These are phyloP conservation scores for Epichloe amarillans DNA, from an alignment of 2,329 filamentous ascomycete genomes.

Conservation along the genomic window DNA sequence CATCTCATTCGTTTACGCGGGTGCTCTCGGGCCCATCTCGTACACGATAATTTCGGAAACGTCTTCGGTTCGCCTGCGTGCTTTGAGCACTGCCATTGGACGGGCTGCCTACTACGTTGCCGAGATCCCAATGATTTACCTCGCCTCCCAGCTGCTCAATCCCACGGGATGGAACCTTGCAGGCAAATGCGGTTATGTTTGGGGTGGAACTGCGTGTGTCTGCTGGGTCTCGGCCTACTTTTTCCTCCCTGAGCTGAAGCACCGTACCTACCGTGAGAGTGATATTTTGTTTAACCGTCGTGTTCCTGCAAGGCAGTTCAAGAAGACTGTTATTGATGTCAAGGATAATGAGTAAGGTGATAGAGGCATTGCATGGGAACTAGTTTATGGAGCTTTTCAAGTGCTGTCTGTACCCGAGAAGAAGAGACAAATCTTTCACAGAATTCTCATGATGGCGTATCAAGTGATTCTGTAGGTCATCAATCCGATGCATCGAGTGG, in stretches of 20 bases:
- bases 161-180: slow-evolving; percentile 23
- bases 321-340: slow-evolving; percentile 2
- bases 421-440: no score
- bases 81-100: slow-evolving; percentile 24
- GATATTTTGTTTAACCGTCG: slow-evolving; percentile 24
- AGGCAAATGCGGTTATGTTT: slow-evolving; percentile 34
- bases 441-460: no score
- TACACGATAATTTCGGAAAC: slow-evolving; percentile 29
- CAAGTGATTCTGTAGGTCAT: no score
- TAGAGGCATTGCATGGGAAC: neutral
- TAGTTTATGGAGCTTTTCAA: no score
- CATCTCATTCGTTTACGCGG: slow-evolving; percentile 26
- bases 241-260: slow-evolving; percentile 40
- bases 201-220: slow-evolving; percentile 26
- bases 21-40: slow-evolving; percentile 24
- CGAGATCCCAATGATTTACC: slow-evolving; percentile 27
- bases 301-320: slow-evolving; percentile 16
- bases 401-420: no score
- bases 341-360: slow-evolving; percentile 3
- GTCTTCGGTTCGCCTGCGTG: slow-evolving; percentile 28
- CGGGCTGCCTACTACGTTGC: slow-evolving; percentile 28
- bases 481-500: no score
- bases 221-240: slow-evolving; percentile 27
- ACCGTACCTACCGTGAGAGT: slow-evolving; percentile 32
- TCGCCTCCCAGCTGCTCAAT: slow-evolving; percentile 26